Percentiles rank a stretch among this genome's conserved stretches.
These are phyloP conservation scores for Colletotrichum godetiae DNA, from an alignment of 2,329 filamentous ascomycete genomes.

Conservation along the genomic window DNA sequence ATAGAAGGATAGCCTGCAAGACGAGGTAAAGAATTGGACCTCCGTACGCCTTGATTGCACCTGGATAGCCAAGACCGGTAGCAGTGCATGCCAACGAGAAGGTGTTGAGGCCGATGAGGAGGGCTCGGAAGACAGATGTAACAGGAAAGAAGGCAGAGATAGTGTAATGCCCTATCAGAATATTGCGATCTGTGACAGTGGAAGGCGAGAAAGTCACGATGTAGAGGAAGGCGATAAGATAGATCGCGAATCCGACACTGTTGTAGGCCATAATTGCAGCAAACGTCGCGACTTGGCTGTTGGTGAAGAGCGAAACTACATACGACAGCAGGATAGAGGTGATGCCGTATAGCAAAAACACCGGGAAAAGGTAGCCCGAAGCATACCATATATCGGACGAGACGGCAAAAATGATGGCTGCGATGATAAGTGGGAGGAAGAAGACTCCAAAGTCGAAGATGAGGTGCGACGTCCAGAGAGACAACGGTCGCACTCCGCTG, in stretches of 20 bases:
- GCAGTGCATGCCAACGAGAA: conserved; percentile 83
- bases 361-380: conserved; percentile 82
- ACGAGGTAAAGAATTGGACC: conserved; percentile 87
- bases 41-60: conserved; percentile 79
- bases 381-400: conserved; percentile 78
- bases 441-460: conserved; percentile 84
- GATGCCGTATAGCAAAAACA: conserved; percentile 74
- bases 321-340: conserved; percentile 83
- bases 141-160: conserved; percentile 81
- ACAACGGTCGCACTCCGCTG: conserved; percentile 85
- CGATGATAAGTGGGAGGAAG: conserved; percentile 73
- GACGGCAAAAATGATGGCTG: conserved; percentile 75
- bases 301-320: conserved; percentile 81
- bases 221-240: conserved; percentile 72
- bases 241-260: conserved; percentile 76
- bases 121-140: conserved; percentile 76
- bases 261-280: conserved; percentile 84
- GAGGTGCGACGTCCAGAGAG: conserved; percentile 87
- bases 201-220: conserved; percentile 61
- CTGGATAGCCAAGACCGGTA: conserved; percentile 73
- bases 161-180: conserved; percentile 80
- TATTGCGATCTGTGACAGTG: conserved; percentile 72
- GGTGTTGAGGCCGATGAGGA: conserved; percentile 84
- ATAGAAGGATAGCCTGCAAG: conserved; percentile 77
- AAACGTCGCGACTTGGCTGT: conserved; percentile 84